Conservation (phyloP, 208 protist species). For the Trypanosoma cruzi region DNA sequence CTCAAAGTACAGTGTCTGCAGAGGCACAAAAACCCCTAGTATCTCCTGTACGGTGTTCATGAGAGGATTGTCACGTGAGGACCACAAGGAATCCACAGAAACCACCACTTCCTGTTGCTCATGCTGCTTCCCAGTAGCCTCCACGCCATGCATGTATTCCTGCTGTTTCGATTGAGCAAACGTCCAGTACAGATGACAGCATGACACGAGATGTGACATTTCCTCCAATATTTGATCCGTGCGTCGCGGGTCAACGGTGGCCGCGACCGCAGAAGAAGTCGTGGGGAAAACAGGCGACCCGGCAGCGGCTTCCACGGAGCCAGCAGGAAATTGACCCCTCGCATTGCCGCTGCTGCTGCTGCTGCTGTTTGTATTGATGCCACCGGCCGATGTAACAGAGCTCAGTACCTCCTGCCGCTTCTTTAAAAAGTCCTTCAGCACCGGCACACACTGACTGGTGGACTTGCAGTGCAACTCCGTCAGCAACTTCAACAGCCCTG, state of each 20-base stretch:
- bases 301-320: not conserved
- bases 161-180: conserved; percentile 65
- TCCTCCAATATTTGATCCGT: conserved; percentile 88
- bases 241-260: conserved; percentile 52
- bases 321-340: not conserved
- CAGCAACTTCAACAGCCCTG: conserved; percentile 57
- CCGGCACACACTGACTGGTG: conserved; percentile 77
- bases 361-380: not conserved
- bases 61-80: conserved; percentile 39
- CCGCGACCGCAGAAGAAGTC: not conserved
- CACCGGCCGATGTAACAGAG: conserved; percentile 20
- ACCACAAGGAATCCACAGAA: conserved; percentile 28
- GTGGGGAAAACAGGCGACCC: conserved; percentile 6
- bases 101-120: conserved; percentile 3
- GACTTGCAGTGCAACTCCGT: conserved; percentile 59
- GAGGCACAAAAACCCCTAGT: conserved; percentile 72
- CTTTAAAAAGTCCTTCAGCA: conserved; percentile 71
- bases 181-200: conserved; percentile 76
- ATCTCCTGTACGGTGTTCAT: conserved; percentile 80
- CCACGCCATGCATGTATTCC: conserved; percentile 35
- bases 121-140: not conserved
- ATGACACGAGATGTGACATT: conserved; percentile 85
- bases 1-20: conserved; percentile 77
- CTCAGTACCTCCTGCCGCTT: conserved; percentile 53
- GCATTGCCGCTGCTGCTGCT: not conserved